Percentiles rank a stretch among this genome's conserved stretches.
Evolutionary conservation across 257 asterid species (phyloP).

Genomic region (Salvia splendens): DNA sequence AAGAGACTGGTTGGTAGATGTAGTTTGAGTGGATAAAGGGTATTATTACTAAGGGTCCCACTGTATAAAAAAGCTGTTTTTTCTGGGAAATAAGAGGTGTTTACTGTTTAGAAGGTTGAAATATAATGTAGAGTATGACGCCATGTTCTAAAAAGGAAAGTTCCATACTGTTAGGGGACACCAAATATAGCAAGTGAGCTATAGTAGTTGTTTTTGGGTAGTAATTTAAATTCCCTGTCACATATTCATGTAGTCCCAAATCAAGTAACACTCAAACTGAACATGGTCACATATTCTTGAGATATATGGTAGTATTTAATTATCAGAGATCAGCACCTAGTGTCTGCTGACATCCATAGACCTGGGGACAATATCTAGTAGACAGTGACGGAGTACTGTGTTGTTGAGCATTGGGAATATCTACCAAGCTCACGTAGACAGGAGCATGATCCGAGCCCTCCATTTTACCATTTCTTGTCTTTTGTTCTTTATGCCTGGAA

Average conservation of each 20-base stretch:
- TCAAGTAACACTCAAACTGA: conserved; percentile 13
- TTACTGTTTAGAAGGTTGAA: too few relatives aligned
- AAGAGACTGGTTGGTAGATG: too few relatives aligned
- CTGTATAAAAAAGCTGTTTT: too few relatives aligned
- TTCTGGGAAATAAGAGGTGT: too few relatives aligned
- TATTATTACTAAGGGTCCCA: too few relatives aligned
- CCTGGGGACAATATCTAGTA: conserved; percentile 87
- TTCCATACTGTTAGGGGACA: too few relatives aligned
- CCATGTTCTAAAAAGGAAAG: too few relatives aligned
- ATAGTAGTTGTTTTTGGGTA: too few relatives aligned
- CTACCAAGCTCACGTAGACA: conserved; percentile 61
- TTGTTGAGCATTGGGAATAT: conserved; percentile 53
- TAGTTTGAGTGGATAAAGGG: too few relatives aligned
- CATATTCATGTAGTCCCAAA: conserved; percentile 23
- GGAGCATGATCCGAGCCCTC: conserved; percentile 99
- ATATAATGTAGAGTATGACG: too few relatives aligned
- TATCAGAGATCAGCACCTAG: conserved; percentile 57
- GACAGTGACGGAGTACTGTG: conserved; percentile 87
- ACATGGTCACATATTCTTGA: background rate
- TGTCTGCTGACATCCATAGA: conserved; percentile 86
- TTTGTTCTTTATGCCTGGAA: conserved; percentile 39
- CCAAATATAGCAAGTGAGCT: too few relatives aligned
- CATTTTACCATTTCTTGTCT: conserved; percentile 65
- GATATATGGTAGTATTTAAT: conserved; percentile 5
- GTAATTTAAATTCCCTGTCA: background rate